Evolutionary conservation across 139 green algal species (phyloP).

Genomic region (Chlamydomonas sphaeroides): DNA sequence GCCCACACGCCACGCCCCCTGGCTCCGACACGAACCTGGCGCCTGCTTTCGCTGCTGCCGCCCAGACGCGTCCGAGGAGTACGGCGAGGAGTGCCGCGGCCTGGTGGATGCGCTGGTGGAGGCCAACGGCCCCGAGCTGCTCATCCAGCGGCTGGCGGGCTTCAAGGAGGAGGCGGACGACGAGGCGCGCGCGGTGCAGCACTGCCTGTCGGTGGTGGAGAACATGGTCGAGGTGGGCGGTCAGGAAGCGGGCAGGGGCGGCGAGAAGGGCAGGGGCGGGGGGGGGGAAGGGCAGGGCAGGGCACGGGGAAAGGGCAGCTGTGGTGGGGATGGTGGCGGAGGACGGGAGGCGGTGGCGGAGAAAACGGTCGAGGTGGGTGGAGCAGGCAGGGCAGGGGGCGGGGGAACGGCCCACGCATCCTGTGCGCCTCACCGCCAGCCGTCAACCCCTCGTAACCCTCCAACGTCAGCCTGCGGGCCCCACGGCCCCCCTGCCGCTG

Average conservation of each 20-base stretch:
- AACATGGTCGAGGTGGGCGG: constrained; percentile 87
- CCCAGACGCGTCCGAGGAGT: constrained; percentile 65
- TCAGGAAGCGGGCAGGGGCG: not conserved
- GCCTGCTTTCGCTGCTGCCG: too few relatives aligned
- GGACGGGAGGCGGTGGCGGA: not conserved
- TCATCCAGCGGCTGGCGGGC: constrained; percentile 73
- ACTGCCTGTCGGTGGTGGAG: constrained; percentile 85
- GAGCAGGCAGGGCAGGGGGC: too few relatives aligned
- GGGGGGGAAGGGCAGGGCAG: not conserved
- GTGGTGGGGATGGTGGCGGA: not conserved
- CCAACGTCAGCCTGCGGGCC: too few relatives aligned
- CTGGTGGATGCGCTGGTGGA: constrained; percentile 83
- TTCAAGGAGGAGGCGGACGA: constrained; percentile 84
- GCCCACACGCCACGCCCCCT: too few relatives aligned
- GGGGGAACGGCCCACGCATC: too few relatives aligned
- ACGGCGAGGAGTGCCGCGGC: constrained; percentile 64
- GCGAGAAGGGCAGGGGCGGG: not conserved
- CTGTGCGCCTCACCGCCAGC: too few relatives aligned
- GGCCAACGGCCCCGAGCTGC: constrained; percentile 73
- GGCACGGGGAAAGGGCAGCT: not conserved
- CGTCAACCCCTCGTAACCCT: too few relatives aligned
- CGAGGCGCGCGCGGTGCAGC: constrained; percentile 81
- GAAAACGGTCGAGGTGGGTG: not conserved
- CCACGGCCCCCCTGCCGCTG: too few relatives aligned
- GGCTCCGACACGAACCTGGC: too few relatives aligned